Evolutionary conservation across 495 filamentous ascomycete species (phyloP), one percentile per base, ranked within the genome.

Genomic region (Aspergillus bertholletiae): DNA sequence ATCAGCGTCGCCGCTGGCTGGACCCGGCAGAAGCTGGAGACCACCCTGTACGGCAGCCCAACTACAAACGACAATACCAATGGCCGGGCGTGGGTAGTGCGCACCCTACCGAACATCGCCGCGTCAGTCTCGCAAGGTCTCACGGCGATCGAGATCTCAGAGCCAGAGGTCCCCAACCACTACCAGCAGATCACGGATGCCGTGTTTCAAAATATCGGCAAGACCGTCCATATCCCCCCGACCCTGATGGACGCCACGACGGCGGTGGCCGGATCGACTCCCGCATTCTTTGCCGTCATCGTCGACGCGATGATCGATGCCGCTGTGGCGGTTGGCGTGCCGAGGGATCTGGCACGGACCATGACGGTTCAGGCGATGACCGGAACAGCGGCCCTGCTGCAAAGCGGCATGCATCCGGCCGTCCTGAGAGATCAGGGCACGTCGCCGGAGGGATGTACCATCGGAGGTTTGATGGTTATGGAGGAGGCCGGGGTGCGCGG

Each of bases 1-100:
- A 73, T 76, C 56, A 76, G 73, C 56, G 71, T 76, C 9, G 72
- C 67, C n/a, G 73, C 73, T 2, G 73, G 72, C 12, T 74, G 69
- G 70, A 71, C 69, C 0, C 51, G 59, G 39, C 45, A 65, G 39
- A 60, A 66, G 21, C 60, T 75, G 28, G 64, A 68, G 30, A 23
- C 47, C 18, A 67, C 58, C 15, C 55, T 75, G 20, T 70, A 67
- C 53, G 64, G 62, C 18, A 62, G 46, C 28, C 51, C 51, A 8
- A 62, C 62, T 2, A 54, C 60, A 1, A 21, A 22, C 2, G 48
- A 41, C 0, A 64, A 63, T 30, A 35, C 46, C 7, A 8, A 50
- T 11, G 46, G 41, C 12, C 56, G 62, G 9, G 63, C 64, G 18
- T 66, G 59, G 55, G 65, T 74, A 0, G 53, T 75, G 30, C 70